Base-by-base conservation (phyloP, 1,284 basidiomycete species). In the Prillingera fragicola region DNA sequence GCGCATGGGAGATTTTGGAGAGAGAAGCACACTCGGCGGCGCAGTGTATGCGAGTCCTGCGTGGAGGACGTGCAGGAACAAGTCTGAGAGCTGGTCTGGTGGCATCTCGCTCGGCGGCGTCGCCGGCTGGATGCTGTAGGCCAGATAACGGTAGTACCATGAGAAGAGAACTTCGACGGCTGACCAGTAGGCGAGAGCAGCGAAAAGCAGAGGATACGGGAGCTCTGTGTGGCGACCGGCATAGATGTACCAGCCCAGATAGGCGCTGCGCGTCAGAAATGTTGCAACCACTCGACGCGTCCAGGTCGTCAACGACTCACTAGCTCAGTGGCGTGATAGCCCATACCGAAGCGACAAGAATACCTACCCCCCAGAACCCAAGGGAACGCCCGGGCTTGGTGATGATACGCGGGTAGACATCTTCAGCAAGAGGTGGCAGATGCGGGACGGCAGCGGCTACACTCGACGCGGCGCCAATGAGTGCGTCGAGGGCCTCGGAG, bases 311-410 rank as follows among this genome's bases (percentile, higher is more conserved):
- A 34, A 19, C 17, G n/a, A 51, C 60, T 47, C 44, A 69, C 86
- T 85, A 89, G 13, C 81, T 78, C 15, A 83, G 54, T 8, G 86
- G 84, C 5, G 80, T 75, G 27, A 81, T 68, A 23, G 77, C 76
- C 81, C 85, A 87, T 41, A 90, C 63, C 10, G 82, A 80, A n/a
- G 79, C 62, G 44, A 89, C 79, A 42, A 80, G 25, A 2, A 51
- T 55, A 21, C 60, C 9, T 3, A 59, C 60, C 23, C 60, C 36
- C 42, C 59, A 65, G 48, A 51, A 69, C 4, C 62, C 62, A 21
- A 10, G n/a, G 26, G 37, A 38, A 17, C 18, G 35, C 5, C 5
- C 14, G 6, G 23, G 27, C 5, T 31, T 4, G 5, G 25, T 21
- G 3, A 39, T 19, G 4, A 32, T 28, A 23, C 42, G 45, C 21